These are phyloP conservation scores for Mycena leptocephala DNA, from an alignment of 768 basidiomycete genomes.

Conservation along the genomic window DNA sequence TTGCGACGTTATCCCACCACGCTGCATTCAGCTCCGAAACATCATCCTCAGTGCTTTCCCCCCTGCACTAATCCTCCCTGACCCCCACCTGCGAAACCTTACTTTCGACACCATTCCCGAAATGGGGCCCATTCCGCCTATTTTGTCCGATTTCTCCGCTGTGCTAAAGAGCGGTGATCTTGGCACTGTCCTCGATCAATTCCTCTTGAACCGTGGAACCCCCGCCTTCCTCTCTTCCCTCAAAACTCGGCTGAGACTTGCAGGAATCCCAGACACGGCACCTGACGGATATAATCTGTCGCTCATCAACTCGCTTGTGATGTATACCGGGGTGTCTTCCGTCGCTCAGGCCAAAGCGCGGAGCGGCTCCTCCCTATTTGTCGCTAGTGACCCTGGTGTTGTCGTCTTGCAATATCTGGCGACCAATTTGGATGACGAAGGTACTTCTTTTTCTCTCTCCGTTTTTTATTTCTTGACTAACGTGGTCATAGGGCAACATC, in stretches of 20 bases:
- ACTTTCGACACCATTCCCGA: conserved; percentile 86
- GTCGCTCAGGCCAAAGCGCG: conserved; percentile 91
- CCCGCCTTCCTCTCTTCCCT: conserved; percentile 83
- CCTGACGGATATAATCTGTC: conserved; percentile 87
- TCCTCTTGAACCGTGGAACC: conserved; percentile 83
- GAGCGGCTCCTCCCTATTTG: conserved; percentile 87
- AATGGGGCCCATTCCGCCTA: conserved; percentile 93
- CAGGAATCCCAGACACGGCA: conserved; percentile 61
- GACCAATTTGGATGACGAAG: conserved; percentile 91
- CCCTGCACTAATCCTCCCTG: conserved; percentile 83
- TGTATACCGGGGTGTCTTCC: conserved; percentile 96
- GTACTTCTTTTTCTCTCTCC: conserved; percentile 59
- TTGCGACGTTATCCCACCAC: conserved; percentile 92
- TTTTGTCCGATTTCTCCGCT: conserved; percentile 92
- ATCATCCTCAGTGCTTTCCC: conserved; percentile 98
- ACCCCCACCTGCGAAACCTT: conserved; percentile 86
- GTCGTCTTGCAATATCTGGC: conserved; percentile 88
- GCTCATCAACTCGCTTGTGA: conserved; percentile 93
- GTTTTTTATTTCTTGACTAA: conserved; percentile 6
- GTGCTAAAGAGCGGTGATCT: conserved; percentile 88
- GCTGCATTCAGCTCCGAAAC: conserved; percentile 97
- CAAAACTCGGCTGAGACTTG: conserved; percentile 80
- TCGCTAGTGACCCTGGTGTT: conserved; percentile 87
- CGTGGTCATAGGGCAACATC: conserved; percentile 85
- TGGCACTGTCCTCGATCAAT: conserved; percentile 86